phyloP scores from a whole-genome alignment of 192 early-diverging fungal genomes.

The Helicostylum pulchrum region DNA sequence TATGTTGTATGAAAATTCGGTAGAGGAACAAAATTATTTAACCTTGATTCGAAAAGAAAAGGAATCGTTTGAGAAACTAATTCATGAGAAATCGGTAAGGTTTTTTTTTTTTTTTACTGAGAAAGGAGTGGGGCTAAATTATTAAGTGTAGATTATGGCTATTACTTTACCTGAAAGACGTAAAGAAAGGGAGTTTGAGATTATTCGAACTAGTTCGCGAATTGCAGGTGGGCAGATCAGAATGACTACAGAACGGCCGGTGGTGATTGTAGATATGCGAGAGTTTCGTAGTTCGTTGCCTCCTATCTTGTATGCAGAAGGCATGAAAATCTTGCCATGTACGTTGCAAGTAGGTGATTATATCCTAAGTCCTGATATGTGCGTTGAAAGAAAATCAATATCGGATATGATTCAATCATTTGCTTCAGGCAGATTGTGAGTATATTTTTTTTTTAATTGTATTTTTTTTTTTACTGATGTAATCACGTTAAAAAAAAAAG shows the following conservation, averaged over 20 bases:
- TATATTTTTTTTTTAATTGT: background rate
- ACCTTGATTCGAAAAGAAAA: conserved; percentile 84
- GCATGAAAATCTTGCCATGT: conserved; percentile 72
- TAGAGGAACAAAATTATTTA: conserved; percentile 92
- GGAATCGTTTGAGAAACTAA: conserved; percentile 90
- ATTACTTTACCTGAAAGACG: conserved; percentile 59
- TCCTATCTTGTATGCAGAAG: conserved; percentile 72
- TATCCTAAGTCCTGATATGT: conserved; percentile 79
- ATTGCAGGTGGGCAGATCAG: conserved; percentile 56
- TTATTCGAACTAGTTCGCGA: conserved; percentile 53
- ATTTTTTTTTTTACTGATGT: background rate
- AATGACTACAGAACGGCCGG: background rate
- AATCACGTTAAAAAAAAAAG: conserved; percentile 27
- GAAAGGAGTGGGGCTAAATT: background rate
- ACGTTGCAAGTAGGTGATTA: conserved; percentile 95
- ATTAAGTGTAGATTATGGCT: conserved; percentile 61
- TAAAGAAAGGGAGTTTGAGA: conserved; percentile 4
- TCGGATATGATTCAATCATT: conserved; percentile 84
- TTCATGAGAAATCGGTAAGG: conserved; percentile 75
- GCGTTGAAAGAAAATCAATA: conserved; percentile 90
- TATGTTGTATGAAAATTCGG: conserved; percentile 89
- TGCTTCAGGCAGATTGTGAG: conserved; percentile 77
- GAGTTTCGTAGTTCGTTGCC: conserved; percentile 94
- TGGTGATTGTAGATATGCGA: conserved; percentile 85
- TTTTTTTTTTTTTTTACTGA: background rate